phyloP scores from a whole-genome alignment of 1,139 yeast genomes.

The Candida tropicalis region DNA sequence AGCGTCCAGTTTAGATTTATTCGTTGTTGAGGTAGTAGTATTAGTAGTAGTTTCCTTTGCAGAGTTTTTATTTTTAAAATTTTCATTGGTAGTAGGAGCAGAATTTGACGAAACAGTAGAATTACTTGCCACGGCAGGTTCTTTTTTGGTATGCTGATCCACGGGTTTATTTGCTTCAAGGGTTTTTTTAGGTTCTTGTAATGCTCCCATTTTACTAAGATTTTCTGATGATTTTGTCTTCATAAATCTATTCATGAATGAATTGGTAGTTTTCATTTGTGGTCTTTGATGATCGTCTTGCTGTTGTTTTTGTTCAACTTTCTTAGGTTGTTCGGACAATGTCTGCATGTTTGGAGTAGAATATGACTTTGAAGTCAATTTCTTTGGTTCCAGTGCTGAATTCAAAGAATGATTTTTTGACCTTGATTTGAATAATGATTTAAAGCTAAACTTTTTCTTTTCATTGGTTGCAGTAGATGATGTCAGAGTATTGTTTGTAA shows the following conservation, averaged over 20 bases:
- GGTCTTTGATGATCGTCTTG: constrained; percentile 4
- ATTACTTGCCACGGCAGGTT: neutral
- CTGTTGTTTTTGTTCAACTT: neutral
- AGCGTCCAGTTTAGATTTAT: neutral
- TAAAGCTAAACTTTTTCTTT: constrained; percentile 45
- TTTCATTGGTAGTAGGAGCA: neutral
- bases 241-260: constrained; percentile 28
- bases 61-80: neutral
- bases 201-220: constrained; percentile 15
- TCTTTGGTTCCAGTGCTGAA: constrained; percentile 13
- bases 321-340: constrained; percentile 1
- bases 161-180: neutral
- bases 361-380: constrained; percentile 28
- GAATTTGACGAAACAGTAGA: neutral
- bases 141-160: constrained; percentile 1
- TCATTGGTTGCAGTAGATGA: constrained; percentile 23
- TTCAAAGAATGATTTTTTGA: constrained; percentile 32
- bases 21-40: neutral
- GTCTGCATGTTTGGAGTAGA: constrained; percentile 32
- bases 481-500: constrained; percentile 9
- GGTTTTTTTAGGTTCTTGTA: neutral
- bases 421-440: constrained; percentile 39
- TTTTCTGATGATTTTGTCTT: constrained; percentile 27
- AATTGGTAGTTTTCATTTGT: constrained; percentile 8
- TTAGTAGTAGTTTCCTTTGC: neutral